Evolutionary conservation across 2,329 filamentous ascomycete genomes (phyloP).

Genomic region (Colletotrichum spaethianum): DNA sequence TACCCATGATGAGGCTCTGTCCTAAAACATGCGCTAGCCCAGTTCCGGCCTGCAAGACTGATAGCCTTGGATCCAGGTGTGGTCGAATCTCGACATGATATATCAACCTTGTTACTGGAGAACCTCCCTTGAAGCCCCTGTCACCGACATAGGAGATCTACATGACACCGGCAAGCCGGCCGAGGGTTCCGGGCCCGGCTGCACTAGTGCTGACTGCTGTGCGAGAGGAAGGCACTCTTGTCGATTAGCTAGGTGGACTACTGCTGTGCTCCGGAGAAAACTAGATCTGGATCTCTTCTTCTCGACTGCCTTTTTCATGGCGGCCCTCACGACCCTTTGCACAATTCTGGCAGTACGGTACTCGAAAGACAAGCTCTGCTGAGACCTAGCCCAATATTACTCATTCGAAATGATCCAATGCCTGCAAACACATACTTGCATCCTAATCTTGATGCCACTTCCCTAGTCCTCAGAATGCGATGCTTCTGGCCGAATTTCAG

Average conservation of each 20-base stretch:
- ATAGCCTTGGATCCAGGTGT: neutral
- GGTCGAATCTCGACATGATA: neutral
- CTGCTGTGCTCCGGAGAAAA: neutral
- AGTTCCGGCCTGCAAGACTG: neutral
- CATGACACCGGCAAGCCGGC: neutral
- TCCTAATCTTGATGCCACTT: neutral
- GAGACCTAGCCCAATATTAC: no score
- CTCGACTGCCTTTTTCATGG: neutral
- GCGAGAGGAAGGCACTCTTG: neutral
- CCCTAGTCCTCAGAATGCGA: neutral
- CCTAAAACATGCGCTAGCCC: no score
- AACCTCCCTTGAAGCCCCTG: neutral
- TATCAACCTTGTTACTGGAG: neutral
- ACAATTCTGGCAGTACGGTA: neutral
- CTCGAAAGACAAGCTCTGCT: neutral
- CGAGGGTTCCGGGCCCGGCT: no score
- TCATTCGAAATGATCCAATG: no score
- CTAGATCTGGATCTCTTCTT: neutral
- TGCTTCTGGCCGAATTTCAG: neutral
- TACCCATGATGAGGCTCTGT: neutral
- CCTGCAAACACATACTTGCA: neutral
- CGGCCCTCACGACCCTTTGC: neutral
- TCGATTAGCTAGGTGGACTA: neutral
- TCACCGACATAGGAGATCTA: neutral
- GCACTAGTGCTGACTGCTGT: neutral